Conservation (phyloP, 2,329 filamentous ascomycete species). For the Tothia fuscella region DNA sequence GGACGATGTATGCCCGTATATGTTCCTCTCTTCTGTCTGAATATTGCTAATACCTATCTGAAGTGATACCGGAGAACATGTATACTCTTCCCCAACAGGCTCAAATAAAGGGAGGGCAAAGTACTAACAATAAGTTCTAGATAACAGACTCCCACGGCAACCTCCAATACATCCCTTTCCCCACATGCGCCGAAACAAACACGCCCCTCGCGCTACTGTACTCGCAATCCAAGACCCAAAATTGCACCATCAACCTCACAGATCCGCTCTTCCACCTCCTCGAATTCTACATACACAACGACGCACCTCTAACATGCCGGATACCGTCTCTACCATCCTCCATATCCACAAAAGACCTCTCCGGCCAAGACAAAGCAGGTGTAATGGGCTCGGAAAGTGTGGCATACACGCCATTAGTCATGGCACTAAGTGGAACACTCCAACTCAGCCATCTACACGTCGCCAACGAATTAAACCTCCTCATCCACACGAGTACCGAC, state of each 20-base stretch:
- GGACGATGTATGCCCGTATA: conserved; percentile 32
- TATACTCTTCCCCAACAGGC: conserved; percentile 18
- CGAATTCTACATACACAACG: conserved; percentile 96
- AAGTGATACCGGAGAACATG: conserved; percentile 82
- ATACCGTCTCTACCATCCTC: conserved; percentile 63
- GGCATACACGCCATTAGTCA: conserved; percentile 67
- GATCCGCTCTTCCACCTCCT: conserved; percentile 79
- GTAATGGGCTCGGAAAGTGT: conserved; percentile 22
- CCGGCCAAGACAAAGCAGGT: conserved; percentile 25
- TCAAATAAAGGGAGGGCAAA: conserved; percentile 2
- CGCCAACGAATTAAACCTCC: conserved; percentile 76
- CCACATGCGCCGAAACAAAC: conserved; percentile 76
- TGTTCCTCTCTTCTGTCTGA: background rate
- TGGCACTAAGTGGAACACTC: conserved; percentile 79
- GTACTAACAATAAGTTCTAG: conserved; percentile 16
- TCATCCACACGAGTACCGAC: conserved; percentile 52
- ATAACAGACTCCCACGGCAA: conserved; percentile 70
- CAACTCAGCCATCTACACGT: conserved; percentile 86
- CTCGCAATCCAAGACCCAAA: conserved; percentile 45
- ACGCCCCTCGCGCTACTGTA: conserved; percentile 45
- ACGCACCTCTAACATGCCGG: conserved; percentile 84
- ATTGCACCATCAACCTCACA: conserved; percentile 68
- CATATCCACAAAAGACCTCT: conserved; percentile 5
- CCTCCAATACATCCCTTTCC: conserved; percentile 86
- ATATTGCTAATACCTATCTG: conserved; percentile 11